phyloP scores from a whole-genome alignment of 495 filamentous ascomycete genomes.

The Penicillium cinerascens region DNA sequence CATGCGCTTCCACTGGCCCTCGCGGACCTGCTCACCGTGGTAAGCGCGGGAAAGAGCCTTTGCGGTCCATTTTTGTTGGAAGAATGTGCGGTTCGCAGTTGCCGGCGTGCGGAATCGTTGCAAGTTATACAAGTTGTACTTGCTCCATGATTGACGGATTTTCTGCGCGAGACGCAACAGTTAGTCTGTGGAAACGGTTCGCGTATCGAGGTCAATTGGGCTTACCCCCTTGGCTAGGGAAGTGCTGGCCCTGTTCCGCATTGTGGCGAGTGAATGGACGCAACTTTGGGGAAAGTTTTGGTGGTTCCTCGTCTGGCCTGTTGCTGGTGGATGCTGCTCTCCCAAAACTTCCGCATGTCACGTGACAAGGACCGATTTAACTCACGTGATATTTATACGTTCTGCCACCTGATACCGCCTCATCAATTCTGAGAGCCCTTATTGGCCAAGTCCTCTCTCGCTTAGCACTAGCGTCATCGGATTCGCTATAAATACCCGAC shows the following conservation, averaged over 20 bases:
- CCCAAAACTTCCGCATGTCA: slow-evolving; percentile 40
- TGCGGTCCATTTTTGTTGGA: slow-evolving; percentile 96
- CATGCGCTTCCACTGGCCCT: slow-evolving; percentile 88
- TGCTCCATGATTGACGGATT: slow-evolving; percentile 95
- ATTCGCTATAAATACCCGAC: slow-evolving; percentile 23
- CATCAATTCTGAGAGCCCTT: too few species aligned
- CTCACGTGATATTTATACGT: not conserved
- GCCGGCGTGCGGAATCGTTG: slow-evolving; percentile 41
- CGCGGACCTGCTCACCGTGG: slow-evolving; percentile 90
- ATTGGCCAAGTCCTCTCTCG: slow-evolving; percentile 20
- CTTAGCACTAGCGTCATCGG: slow-evolving; percentile 30
- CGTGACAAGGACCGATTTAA: slow-evolving; percentile 20
- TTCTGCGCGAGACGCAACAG: slow-evolving; percentile 51
- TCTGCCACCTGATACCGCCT: not conserved
- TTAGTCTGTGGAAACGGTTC: slow-evolving; percentile 10
- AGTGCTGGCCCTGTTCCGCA: slow-evolving; percentile 49
- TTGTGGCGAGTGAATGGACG: slow-evolving; percentile 26
- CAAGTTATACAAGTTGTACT: slow-evolving; percentile 94
- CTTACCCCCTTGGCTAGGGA: slow-evolving; percentile 43
- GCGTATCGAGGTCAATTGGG: slow-evolving; percentile 5
- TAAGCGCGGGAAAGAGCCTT: slow-evolving; percentile 81
- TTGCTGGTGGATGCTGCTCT: slow-evolving; percentile 7
- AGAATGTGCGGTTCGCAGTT: slow-evolving; percentile 61
- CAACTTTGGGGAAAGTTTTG: slow-evolving; percentile 7
- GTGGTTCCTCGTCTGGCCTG: slow-evolving; percentile 1